phyloP scores from a whole-genome alignment of 169 alveolate species.

The Plasmodium reichenowi region DNA sequence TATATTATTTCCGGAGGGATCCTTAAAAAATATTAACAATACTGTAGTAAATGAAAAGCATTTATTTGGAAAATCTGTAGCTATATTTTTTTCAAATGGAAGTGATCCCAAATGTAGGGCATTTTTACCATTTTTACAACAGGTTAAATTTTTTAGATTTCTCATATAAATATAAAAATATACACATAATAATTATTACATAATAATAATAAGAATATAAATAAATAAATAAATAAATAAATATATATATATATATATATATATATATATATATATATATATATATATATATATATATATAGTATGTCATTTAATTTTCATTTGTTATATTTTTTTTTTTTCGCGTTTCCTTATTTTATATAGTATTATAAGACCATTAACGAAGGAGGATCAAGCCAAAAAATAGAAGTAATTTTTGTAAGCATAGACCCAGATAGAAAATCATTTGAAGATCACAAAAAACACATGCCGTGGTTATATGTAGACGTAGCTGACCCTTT shows the following conservation, averaged over 20 bases:
- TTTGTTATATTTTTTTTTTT: not conserved
- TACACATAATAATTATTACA: no score
- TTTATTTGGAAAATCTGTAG: constrained; percentile 83
- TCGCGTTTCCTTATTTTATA: not conserved
- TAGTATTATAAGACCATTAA: constrained; percentile 83
- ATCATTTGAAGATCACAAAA: constrained; percentile 74
- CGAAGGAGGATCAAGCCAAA: constrained; percentile 82
- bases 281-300: not conserved
- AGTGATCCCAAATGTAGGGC: constrained; percentile 83
- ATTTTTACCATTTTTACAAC: constrained; percentile 81
- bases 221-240: no score
- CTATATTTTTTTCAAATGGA: constrained; percentile 82
- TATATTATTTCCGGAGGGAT: constrained; percentile 83
- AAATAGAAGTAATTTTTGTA: constrained; percentile 81
- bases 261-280: no score
- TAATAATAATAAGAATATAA: not conserved
- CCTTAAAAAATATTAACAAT: constrained; percentile 79
- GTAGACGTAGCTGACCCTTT: constrained; percentile 81
- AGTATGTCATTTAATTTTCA: not conserved
- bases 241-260: not conserved
- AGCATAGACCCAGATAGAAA: constrained; percentile 76
- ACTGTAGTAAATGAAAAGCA: constrained; percentile 78
- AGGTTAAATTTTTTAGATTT: constrained; percentile 26
- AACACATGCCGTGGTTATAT: constrained; percentile 83
- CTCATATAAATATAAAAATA: not conserved